Base-by-base conservation (phyloP, 441 rosid genomes). In the Lepidium campestre region DNA sequence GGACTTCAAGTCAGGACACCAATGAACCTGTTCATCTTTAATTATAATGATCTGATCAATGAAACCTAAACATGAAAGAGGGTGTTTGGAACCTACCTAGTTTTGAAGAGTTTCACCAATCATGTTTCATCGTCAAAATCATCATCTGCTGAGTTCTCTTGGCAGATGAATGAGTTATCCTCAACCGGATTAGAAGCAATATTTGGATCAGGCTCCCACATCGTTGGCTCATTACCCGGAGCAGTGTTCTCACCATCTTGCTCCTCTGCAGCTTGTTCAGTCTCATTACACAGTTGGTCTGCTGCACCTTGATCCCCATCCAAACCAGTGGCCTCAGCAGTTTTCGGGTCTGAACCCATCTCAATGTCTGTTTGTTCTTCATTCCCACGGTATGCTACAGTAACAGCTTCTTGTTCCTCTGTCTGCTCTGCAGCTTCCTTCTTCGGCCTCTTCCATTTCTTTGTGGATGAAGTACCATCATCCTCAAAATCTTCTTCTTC, bases 401-500 rank as follows among this genome's bases (percentile, higher is more conserved):
- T 84, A 13, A 86, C 87, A 36, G 84, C 72, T 73, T 79, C 96
- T 36, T 65, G 72, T 56, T 68, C 78, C 39, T 92, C 98, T 22
- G 86, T 70, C 75, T 82, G 96, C 73, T 92, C 99, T 2, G 88
- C 77, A 44, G 90, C 71, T 65, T 95, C 99, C 69, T 92, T 90
- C 75, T 86, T 90, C 58, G 82, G 98, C 57, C 98, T 86, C 83
- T 87, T 95, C 98, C 99, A 92, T 79, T 95, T 92, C 86, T 95
- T 95, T 17, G 99, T 95, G 25, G 98, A 95, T 58, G 98, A 95
- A 73, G 99, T 95, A 40, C 98, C 98, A 57, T 95, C 99, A 73
- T 95, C 98, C 78, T 95, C 99, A 61, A 95, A 92, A 80, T 95
- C 99, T 82, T 95, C 99, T 79, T 95, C 98, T 81, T 92, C 99